These are phyloP conservation scores for Plasmodium gaboni DNA, from an alignment of 169 alveolate species.

Conservation along the genomic window DNA sequence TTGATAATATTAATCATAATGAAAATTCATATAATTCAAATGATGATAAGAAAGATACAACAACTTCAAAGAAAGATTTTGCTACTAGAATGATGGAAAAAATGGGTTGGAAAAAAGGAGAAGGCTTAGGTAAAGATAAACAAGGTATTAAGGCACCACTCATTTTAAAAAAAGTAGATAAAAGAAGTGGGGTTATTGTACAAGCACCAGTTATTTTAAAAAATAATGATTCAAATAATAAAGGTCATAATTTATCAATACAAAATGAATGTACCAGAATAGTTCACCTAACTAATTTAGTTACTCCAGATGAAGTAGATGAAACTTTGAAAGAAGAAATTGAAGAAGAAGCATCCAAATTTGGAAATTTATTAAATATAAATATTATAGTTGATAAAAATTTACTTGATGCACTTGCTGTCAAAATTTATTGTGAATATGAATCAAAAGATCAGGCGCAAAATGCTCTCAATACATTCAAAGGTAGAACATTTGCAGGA, in stretches of 20 bases:
- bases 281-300: conserved; percentile 76
- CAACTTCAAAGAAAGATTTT: conserved; percentile 82
- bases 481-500: conserved; percentile 85
- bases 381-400: conserved; percentile 77
- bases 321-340: conserved; percentile 82
- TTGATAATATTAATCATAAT: conserved; percentile 4
- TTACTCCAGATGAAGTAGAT: conserved; percentile 83
- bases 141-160: conserved; percentile 91
- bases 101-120: conserved; percentile 93
- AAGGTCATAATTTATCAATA: conserved; percentile 54
- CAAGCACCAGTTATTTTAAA: conserved; percentile 70
- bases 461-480: conserved; percentile 79
- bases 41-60: conserved; percentile 31
- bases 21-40: conserved; percentile 49
- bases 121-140: conserved; percentile 89
- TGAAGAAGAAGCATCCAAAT: conserved; percentile 85
- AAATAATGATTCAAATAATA: conserved; percentile 63
- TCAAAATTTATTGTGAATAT: conserved; percentile 84
- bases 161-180: conserved; percentile 86
- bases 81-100: conserved; percentile 92
- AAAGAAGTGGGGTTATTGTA: conserved; percentile 89
- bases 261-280: conserved; percentile 69
- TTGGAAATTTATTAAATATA: conserved; percentile 83
- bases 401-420: conserved; percentile 82
- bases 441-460: conserved; percentile 83